Percentiles rank a stretch among this genome's conserved stretches.
Evolutionary conservation across 768 basidiomycete genomes (phyloP).

Genomic region (Podaxis rugospora): DNA sequence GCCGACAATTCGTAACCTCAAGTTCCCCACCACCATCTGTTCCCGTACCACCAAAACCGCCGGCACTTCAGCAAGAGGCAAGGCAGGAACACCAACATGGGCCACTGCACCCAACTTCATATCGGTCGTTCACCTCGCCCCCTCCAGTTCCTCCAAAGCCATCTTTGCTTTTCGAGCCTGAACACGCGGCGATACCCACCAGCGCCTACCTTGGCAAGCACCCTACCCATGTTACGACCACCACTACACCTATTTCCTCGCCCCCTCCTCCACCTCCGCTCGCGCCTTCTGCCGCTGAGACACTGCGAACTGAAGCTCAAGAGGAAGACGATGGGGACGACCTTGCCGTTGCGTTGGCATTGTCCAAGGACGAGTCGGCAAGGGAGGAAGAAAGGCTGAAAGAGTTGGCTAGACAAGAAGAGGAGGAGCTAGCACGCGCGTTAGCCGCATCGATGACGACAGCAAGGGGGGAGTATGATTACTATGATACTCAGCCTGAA

Average conservation of each 20-base stretch:
- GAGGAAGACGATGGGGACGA: conserved; percentile 33
- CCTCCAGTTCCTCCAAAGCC: conserved; percentile 16
- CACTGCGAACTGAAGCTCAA: conserved; percentile 4
- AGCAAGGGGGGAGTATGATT: not conserved
- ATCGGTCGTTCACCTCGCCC: conserved; percentile 14
- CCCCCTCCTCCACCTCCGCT: conserved; percentile 16
- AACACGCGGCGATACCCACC: conserved; percentile 5
- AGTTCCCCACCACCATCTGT: conserved; percentile 15
- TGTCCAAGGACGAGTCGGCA: conserved; percentile 44
- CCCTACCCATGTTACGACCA: conserved; percentile 7
- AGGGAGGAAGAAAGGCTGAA: conserved; percentile 27
- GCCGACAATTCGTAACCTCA: conserved; percentile 17
- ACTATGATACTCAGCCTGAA: not conserved
- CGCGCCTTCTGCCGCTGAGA: not conserved
- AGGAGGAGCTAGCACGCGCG: conserved; percentile 63
- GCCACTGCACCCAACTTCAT: conserved; percentile 1
- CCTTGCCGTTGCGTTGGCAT: conserved; percentile 40
- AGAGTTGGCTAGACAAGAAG: conserved; percentile 43
- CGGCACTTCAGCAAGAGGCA: conserved; percentile 6
- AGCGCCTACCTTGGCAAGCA: conserved; percentile 11
- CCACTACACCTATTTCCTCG: conserved; percentile 7
- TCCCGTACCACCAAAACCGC: conserved; percentile 7
- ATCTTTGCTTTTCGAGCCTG: conserved; percentile 7
- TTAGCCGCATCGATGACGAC: conserved; percentile 35
- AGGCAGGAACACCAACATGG: not conserved